These are phyloP conservation scores for Trichophyton mentagrophytes DNA, from an alignment of 2,329 filamentous ascomycete genomes.

Conservation along the genomic window DNA sequence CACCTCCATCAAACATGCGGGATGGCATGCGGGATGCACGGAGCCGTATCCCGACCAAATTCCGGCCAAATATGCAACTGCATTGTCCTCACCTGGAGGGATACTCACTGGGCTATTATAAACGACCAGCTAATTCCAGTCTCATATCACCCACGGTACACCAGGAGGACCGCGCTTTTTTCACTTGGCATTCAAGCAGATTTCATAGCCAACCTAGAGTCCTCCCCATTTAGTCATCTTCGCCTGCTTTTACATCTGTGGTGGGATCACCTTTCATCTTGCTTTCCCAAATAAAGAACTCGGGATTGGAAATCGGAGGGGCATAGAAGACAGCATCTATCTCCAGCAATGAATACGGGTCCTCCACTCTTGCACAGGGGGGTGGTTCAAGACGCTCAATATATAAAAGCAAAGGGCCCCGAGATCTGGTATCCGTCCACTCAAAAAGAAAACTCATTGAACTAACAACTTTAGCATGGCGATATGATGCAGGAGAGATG, in stretches of 20 bases:
- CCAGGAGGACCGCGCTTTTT: background rate
- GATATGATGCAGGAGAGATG: background rate
- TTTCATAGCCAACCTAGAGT: background rate
- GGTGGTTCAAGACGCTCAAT: background rate
- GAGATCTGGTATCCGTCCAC: constrained; percentile 1
- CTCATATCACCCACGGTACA: background rate
- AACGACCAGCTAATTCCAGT: background rate
- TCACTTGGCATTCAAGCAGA: background rate
- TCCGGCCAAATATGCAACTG: constrained; percentile 1
- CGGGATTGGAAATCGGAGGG: too few species aligned
- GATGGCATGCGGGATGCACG: background rate
- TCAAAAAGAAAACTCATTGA: background rate
- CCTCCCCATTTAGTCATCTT: background rate
- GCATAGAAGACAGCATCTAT: background rate
- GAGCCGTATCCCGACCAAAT: constrained; percentile 2
- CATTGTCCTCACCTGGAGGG: background rate
- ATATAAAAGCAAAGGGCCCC: background rate
- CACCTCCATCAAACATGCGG: background rate
- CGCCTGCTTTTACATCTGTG: background rate
- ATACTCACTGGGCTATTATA: background rate
- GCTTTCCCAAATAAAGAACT: too few species aligned
- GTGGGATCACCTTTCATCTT: background rate
- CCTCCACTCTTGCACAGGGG: background rate
- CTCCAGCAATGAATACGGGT: background rate
- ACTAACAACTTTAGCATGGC: background rate